phyloP scores from a whole-genome alignment of 176 grass and related monocot genomes.

The Avena eriantha region DNA sequence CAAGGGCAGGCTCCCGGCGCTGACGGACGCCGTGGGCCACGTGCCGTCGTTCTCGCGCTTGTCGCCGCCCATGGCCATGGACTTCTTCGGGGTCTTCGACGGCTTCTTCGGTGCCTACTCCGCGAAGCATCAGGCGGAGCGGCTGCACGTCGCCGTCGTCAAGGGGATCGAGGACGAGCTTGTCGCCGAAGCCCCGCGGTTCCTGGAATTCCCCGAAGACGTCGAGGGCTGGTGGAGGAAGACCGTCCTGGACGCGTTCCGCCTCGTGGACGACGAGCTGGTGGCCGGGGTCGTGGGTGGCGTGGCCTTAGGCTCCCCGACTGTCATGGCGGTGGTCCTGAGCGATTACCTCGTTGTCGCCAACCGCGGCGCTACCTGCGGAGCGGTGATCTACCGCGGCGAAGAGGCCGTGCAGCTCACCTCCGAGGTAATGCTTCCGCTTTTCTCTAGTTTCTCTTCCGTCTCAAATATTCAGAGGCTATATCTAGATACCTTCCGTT shows the following conservation, averaged over 20 bases:
- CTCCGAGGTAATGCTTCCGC: too few species aligned
- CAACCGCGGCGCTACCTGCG: conserved; percentile 7
- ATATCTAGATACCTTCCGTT: not conserved
- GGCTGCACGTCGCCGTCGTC: not conserved
- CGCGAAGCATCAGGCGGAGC: not conserved
- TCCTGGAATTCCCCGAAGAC: not conserved
- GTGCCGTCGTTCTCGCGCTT: not conserved
- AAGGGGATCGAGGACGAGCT: not conserved
- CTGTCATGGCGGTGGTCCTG: not conserved
- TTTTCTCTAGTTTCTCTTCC: not conserved
- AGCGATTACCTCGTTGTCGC: conserved; percentile 12
- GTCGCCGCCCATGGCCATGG: not conserved
- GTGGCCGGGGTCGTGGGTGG: not conserved
- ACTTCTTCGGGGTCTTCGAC: not conserved
- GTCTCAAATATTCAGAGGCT: not conserved
- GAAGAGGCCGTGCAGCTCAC: not conserved
- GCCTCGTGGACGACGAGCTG: not conserved
- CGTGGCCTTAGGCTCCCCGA: not conserved
- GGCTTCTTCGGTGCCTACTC: not conserved
- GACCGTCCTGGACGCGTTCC: not conserved
- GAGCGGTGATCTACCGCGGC: conserved; percentile 10
- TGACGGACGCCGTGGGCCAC: not conserved
- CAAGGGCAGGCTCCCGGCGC: not conserved
- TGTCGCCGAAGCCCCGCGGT: not conserved
- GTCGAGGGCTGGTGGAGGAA: not conserved